Evolutionary conservation across 106 monocot species (phyloP), one percentile per base, ranked within the genome.

Genomic region (Agapanthus africanus): DNA sequence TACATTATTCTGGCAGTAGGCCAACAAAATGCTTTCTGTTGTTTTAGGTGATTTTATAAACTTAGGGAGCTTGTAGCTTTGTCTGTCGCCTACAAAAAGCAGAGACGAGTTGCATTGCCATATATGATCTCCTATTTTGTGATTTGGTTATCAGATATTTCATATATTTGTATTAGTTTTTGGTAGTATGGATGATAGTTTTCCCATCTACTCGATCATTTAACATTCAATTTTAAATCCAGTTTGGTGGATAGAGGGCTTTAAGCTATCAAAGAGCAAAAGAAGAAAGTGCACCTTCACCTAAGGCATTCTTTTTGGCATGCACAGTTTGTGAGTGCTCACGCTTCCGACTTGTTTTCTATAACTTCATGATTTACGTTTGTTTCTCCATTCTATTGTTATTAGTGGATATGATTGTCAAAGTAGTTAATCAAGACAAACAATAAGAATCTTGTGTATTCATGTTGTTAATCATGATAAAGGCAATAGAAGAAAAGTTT

Each of bases 311-410:
- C n/a, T n/a, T n/a, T n/a, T n/a, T n/a, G n/a, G n/a, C n/a, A n/a
- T n/a, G n/a, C n/a, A n/a, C n/a, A n/a, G n/a, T n/a, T n/a, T n/a
- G n/a, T n/a, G n/a, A n/a, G n/a, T n/a, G n/a, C n/a, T n/a, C n/a
- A n/a, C n/a, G n/a, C n/a, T n/a, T n/a, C n/a, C n/a, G n/a, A n/a
- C n/a, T n/a, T n/a, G n/a, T n/a, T 35, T 36, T 34, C 19, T 36
- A 35, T 18, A 61, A 19, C 2, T 61, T 61, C 61, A 61, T 61
- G 34, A 61, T 36, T 61, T 61, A 7, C 35, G 61, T 5, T 54
- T 54, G 25, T 54, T 22, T 26, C 52, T 54, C 4, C n/a, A n/a
- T n/a, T n/a, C n/a, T n/a, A n/a, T n/a, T n/a, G n/a, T n/a, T n/a
- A n/a, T n/a, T n/a, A n/a, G n/a, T n/a, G n/a, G n/a, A n/a, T n/a